Conservation (phyloP, 2,329 filamentous ascomycete species). For the Penicillium hesseltinei region DNA sequence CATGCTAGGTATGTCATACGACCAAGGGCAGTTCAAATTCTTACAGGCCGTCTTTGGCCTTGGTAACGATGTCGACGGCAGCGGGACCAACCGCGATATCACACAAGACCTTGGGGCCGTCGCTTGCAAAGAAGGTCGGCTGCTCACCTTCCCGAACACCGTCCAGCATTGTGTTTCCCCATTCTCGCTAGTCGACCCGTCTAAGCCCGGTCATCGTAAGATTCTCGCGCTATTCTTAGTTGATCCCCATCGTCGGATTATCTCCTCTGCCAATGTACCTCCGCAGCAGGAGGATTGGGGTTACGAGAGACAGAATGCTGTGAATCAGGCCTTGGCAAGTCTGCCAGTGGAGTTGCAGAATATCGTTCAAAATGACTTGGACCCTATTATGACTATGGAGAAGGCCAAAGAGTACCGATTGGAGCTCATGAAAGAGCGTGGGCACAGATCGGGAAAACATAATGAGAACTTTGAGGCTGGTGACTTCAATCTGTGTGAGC, state of each 20-base stretch:
- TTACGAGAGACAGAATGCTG: background rate
- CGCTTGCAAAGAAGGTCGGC: constrained; percentile 10
- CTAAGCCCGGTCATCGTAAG: constrained; percentile 55
- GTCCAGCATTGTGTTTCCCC: constrained; percentile 53
- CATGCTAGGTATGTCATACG: constrained; percentile 20
- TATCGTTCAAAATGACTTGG: constrained; percentile 25
- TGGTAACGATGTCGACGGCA: constrained; percentile 18
- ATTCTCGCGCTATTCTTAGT: constrained; percentile 60
- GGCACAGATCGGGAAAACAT: background rate
- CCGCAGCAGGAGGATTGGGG: constrained; percentile 45
- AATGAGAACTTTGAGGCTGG: constrained; percentile 9
- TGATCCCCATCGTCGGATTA: constrained; percentile 53
- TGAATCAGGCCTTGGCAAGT: background rate
- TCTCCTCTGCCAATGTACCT: constrained; percentile 53
- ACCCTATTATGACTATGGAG: constrained; percentile 32
- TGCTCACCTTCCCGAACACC: constrained; percentile 24
- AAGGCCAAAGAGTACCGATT: constrained; percentile 39
- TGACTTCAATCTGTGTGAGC: constrained; percentile 13
- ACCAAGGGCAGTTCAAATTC: constrained; percentile 10
- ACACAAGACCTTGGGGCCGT: constrained; percentile 21
- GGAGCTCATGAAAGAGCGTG: constrained; percentile 21
- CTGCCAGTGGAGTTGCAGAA: constrained; percentile 21
- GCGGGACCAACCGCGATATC: background rate
- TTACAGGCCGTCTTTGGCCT: constrained; percentile 17
- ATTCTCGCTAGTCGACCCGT: constrained; percentile 51